These are phyloP conservation scores for Simplicillium sp. DNA, from an alignment of 2,329 filamentous ascomycete species.

Conservation along the genomic window DNA sequence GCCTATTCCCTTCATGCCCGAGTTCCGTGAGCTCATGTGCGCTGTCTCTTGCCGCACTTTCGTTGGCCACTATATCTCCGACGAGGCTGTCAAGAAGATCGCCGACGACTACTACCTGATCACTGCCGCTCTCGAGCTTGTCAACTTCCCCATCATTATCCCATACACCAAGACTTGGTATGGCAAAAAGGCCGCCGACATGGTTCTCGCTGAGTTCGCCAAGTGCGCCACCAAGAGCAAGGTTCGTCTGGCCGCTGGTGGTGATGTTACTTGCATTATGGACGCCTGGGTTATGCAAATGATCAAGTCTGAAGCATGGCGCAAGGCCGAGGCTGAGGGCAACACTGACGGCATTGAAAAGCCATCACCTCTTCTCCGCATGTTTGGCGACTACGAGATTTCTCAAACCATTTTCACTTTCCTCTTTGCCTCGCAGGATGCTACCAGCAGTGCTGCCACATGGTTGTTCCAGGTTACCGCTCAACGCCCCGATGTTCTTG, in stretches of 20 bases:
- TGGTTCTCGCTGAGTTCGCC: conserved; percentile 81
- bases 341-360: conserved; percentile 61
- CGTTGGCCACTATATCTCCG: conserved; percentile 88
- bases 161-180: conserved; percentile 96
- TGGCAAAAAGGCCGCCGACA: conserved; percentile 88
- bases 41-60: conserved; percentile 95
- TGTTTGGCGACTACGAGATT: conserved; percentile 87
- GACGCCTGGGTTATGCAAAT: conserved; percentile 89
- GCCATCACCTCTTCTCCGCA: conserved; percentile 71
- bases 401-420: conserved; percentile 92
- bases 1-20: conserved; percentile 78
- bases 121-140: conserved; percentile 87
- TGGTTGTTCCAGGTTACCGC: conserved; percentile 95
- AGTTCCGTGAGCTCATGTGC: conserved; percentile 91
- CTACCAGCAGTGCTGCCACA: conserved; percentile 84
- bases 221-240: conserved; percentile 92
- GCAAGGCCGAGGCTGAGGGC: conserved; percentile 66
- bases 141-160: conserved; percentile 96
- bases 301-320: conserved; percentile 75
- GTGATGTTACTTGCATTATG: conserved; percentile 84
- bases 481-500: conserved; percentile 84
- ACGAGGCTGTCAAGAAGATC: conserved; percentile 86
- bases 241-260: conserved; percentile 81
- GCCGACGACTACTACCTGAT: conserved; percentile 96
- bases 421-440: conserved; percentile 94